These are phyloP conservation scores for Plasmodium malariae DNA, from an alignment of 169 alveolate species.

Conservation along the genomic window DNA sequence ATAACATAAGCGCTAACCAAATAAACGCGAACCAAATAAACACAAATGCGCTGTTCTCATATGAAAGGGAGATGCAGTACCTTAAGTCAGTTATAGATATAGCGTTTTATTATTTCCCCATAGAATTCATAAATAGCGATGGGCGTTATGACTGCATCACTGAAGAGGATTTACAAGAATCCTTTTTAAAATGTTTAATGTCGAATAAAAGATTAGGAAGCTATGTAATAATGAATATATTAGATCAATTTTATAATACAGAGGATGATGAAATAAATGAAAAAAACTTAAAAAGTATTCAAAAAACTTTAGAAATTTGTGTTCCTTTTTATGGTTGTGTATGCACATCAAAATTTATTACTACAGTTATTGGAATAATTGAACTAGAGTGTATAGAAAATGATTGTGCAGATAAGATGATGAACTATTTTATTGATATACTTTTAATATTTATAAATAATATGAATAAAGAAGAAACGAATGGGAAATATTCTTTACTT, in stretches of 20 bases:
- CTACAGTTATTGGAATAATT: slow-evolving; percentile 38
- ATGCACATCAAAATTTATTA: slow-evolving; percentile 20
- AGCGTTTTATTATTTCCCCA: slow-evolving; percentile 63
- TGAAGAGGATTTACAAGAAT: slow-evolving; percentile 30
- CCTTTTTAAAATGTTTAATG: slow-evolving; percentile 25
- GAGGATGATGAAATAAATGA: slow-evolving; percentile 58
- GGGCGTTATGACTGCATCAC: slow-evolving; percentile 35
- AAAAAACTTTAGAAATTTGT: slow-evolving; percentile 34
- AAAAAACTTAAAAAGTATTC: slow-evolving; percentile 21
- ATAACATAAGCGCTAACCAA: not conserved
- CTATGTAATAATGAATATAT: slow-evolving; percentile 32
- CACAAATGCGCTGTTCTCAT: slow-evolving; percentile 12
- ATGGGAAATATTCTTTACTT: not conserved
- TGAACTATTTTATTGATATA: slow-evolving; percentile 19
- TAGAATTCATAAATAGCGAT: slow-evolving; percentile 36
- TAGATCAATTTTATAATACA: slow-evolving; percentile 44
- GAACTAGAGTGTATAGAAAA: slow-evolving; percentile 66
- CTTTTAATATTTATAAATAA: slow-evolving; percentile 20
- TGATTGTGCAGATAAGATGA: slow-evolving; percentile 28
- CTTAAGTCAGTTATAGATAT: slow-evolving; percentile 46
- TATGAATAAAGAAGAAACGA: slow-evolving; percentile 19
- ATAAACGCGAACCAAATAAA: not conserved
- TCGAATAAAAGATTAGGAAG: slow-evolving; percentile 50
- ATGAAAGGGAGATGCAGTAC: slow-evolving; percentile 27
- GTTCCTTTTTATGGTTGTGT: slow-evolving; percentile 40